Base-by-base conservation (phyloP, 257 asterid species). In the Rauvolfia tetraphylla region DNA sequence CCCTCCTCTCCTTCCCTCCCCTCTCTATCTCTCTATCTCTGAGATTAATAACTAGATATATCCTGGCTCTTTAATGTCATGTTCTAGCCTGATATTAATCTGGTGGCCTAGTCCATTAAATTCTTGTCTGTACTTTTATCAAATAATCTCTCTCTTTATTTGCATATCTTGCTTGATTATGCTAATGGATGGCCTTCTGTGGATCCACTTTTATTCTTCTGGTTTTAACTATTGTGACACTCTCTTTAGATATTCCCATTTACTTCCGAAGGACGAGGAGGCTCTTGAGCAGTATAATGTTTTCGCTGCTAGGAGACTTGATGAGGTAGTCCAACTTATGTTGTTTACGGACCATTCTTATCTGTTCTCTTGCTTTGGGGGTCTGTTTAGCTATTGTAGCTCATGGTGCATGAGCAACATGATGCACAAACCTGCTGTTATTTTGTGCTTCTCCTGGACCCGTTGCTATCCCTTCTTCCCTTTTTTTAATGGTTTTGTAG, bases 251-350 rank as follows among this genome's bases (percentile, higher is more conserved):
- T 95, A 93, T 86, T 85, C 90, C 42, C 99, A 95, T 83, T 87
- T 95, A 77, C 95, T 91, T 83, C 99, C 99, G 71, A 91, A 89
- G 88, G 99, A 95, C 59, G 99, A 88, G 79, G 99, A 90, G 65
- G 97, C 99, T 83, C 81, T 93, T 84, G 98, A 89, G 87, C 94
- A 90, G 73, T 95, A 91, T 83, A 86, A 82, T 77, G 84, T 91
- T 65, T 89, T 88, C 76, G 91, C 93, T 29, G 89, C 93, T 51
- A 89, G 89, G 93, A 89, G 98, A 86, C 97, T 91, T 77, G 99
- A 95, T 84, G 98, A 92, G 98, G 98, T 92, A 77, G 83, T 76
- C 79, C 29, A 49, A 61, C 57, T 41, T 23, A 63, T 81, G 20
- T 68, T 25, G n/a, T 23, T 23, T 59, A 29, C 11, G 59, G 25